These are phyloP conservation scores for Ciborinia camelliae DNA, from an alignment of 2,329 filamentous ascomycete species.

Conservation along the genomic window DNA sequence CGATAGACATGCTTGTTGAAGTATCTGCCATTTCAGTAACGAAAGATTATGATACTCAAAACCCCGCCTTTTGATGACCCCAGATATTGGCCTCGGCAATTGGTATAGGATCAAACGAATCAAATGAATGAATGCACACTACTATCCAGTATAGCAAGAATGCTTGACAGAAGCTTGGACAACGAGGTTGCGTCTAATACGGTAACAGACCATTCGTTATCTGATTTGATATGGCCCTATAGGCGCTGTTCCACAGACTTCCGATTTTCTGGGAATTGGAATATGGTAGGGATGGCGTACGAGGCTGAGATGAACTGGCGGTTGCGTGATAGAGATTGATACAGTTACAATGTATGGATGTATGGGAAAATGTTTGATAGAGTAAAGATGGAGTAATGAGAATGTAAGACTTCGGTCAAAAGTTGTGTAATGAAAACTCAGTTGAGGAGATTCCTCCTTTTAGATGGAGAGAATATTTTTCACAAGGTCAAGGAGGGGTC, in stretches of 20 bases:
- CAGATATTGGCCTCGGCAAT: constrained; percentile 18
- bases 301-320: constrained; percentile 11
- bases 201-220: constrained; percentile 18
- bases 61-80: constrained; percentile 12
- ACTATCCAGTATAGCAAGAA: constrained; percentile 10
- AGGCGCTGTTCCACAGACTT: constrained; percentile 15
- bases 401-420: constrained; percentile 19
- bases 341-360: constrained; percentile 5
- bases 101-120: constrained; percentile 14
- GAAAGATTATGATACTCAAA: background rate
- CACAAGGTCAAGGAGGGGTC: constrained; percentile 8
- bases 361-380: constrained; percentile 10
- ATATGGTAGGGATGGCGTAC: constrained; percentile 19
- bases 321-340: constrained; percentile 8
- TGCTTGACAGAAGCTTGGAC: constrained; percentile 19
- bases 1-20: constrained; percentile 59
- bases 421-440: constrained; percentile 22
- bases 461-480: constrained; percentile 17
- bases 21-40: constrained; percentile 19
- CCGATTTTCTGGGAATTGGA: background rate
- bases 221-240: constrained; percentile 16
- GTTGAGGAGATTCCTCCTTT: constrained; percentile 19
- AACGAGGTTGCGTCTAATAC: constrained; percentile 13
- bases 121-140: constrained; percentile 2
- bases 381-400: constrained; percentile 20